Conservation (phyloP, 257 asterid genomes). For the Orobanche coerulescens region DNA sequence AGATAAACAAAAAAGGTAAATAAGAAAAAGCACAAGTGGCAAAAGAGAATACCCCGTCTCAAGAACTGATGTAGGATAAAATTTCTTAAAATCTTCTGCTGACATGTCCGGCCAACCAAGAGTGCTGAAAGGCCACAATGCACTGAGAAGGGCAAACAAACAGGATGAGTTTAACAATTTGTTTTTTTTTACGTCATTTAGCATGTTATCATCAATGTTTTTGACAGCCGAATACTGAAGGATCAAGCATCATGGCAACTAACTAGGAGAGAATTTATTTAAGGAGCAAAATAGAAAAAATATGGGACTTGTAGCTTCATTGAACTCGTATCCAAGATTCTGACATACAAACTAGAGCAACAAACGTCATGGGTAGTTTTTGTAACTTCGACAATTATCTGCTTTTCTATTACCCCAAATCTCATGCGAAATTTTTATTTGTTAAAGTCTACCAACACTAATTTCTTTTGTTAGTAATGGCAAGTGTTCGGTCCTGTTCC, state of each 20-base stretch:
- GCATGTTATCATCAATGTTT: too few relatives aligned
- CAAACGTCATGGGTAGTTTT: background rate
- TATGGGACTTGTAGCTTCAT: background rate
- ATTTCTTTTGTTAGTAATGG: too few relatives aligned
- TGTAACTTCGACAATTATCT: background rate
- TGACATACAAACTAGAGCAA: background rate
- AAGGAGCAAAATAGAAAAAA: background rate
- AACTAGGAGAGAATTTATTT: background rate
- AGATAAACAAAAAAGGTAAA: slow-evolving; percentile 3
- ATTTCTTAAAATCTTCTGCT: slow-evolving; percentile 66
- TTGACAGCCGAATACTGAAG: too few relatives aligned
- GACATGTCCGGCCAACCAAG: slow-evolving; percentile 96
- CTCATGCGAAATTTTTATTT: too few relatives aligned
- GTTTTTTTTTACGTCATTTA: slow-evolving; percentile 12
- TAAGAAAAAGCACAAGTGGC: slow-evolving; percentile 12
- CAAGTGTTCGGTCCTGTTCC: too few relatives aligned
- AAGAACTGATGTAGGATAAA: slow-evolving; percentile 91
- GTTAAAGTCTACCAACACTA: too few relatives aligned
- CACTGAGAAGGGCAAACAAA: slow-evolving; percentile 39
- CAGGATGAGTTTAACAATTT: slow-evolving; percentile 20
- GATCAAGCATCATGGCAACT: too few relatives aligned
- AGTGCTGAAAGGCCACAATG: slow-evolving; percentile 98
- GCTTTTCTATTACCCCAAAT: too few relatives aligned
- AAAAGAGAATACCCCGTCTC: slow-evolving; percentile 78
- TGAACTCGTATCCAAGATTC: background rate